Evolutionary conservation across 495 filamentous ascomycete species (phyloP).

Genomic region (Trichoderma asperelloides): DNA sequence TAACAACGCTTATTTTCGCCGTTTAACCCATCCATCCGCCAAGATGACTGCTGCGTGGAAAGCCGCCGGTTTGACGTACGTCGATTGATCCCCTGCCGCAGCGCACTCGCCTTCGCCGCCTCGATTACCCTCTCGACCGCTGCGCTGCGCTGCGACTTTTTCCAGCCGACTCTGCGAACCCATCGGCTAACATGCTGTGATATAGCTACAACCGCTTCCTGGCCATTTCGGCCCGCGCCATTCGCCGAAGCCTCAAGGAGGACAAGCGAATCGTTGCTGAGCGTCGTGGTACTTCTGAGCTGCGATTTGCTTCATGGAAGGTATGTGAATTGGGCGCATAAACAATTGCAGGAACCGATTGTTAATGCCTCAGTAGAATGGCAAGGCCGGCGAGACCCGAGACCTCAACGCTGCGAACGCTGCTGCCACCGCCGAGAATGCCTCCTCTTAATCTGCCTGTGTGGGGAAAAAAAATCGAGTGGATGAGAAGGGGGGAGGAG

Average conservation of each 20-base stretch:
- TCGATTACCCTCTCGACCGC: conserved; percentile 15
- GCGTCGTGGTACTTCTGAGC: conserved; percentile 79
- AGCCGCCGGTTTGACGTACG: conserved; percentile 92
- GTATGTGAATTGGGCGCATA: conserved; percentile 47
- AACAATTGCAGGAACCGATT: conserved; percentile 10
- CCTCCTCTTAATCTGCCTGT: neutral
- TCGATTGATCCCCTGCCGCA: conserved; percentile 16
- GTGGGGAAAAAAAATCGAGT: neutral
- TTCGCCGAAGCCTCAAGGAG: conserved; percentile 92
- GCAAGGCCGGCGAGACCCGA: conserved; percentile 88
- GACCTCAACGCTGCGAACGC: conserved; percentile 65
- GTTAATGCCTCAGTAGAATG: conserved; percentile 53
- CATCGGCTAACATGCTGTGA: conserved; percentile 19
- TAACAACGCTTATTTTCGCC: conserved; percentile 3
- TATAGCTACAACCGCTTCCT: conserved; percentile 79
- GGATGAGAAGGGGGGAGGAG: neutral
- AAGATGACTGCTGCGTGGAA: conserved; percentile 99
- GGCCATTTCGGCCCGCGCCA: conserved; percentile 63
- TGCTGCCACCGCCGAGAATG: conserved; percentile 7
- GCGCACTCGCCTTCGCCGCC: conserved; percentile 3
- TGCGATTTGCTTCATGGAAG: conserved; percentile 94
- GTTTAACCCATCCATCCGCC: conserved; percentile 26
- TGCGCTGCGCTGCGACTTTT: neutral
- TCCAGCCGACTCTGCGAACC: neutral
- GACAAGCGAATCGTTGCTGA: conserved; percentile 76